Evolutionary conservation across 495 filamentous ascomycete genomes (phyloP).

Genomic region (Xylaria acuta): DNA sequence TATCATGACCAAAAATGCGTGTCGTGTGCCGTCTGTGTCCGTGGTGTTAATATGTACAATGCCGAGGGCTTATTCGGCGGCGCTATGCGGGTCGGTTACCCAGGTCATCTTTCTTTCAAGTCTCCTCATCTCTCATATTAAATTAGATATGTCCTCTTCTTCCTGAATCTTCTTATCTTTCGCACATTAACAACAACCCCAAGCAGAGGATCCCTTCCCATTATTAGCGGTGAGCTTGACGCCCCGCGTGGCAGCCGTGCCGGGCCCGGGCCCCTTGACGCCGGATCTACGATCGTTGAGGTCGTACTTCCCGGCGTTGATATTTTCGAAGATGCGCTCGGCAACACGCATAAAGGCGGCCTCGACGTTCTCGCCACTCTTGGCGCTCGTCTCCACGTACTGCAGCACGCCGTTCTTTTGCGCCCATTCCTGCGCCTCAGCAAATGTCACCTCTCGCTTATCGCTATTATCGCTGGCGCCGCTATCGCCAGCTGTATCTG

Average conservation of each 20-base stretch:
- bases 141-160: slow-evolving; percentile 18
- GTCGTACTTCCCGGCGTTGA: slow-evolving; percentile 91
- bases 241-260: slow-evolving; percentile 57
- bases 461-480: slow-evolving; percentile 65
- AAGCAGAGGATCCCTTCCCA: slow-evolving; percentile 37
- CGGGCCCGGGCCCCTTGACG: slow-evolving; percentile 69
- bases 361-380: slow-evolving; percentile 92
- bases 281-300: slow-evolving; percentile 91
- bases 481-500: slow-evolving; percentile 45
- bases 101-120: slow-evolving; percentile 3
- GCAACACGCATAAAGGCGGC: slow-evolving; percentile 91
- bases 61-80: not conserved
- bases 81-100: slow-evolving; percentile 4
- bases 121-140: slow-evolving; percentile 22
- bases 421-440: slow-evolving; percentile 91
- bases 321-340: slow-evolving; percentile 92
- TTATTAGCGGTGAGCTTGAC: slow-evolving; percentile 48
- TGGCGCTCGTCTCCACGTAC: slow-evolving; percentile 96
- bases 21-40: slow-evolving; percentile 25
- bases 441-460: slow-evolving; percentile 74
- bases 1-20: slow-evolving; percentile 36
- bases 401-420: slow-evolving; percentile 77
- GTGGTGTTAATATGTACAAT: slow-evolving; percentile 33
- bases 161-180: not conserved
- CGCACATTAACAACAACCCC: slow-evolving; percentile 38